These are phyloP conservation scores for Ganoderma multipileum DNA, from an alignment of 1,284 basidiomycete species.

Conservation along the genomic window DNA sequence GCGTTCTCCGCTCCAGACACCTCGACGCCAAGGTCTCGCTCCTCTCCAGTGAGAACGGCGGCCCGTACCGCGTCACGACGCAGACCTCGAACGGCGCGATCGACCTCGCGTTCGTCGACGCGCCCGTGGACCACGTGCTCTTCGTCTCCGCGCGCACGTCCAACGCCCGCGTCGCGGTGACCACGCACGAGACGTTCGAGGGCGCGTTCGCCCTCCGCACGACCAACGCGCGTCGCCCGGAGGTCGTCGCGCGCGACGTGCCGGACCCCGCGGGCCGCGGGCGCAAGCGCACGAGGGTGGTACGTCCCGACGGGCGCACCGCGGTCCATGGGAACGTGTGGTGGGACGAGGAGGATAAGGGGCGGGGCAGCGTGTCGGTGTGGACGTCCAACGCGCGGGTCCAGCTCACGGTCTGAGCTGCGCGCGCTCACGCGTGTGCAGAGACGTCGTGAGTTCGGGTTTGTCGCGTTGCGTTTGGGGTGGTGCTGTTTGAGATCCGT, in stretches of 20 bases:
- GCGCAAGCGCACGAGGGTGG: slow-evolving; percentile 1
- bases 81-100: slow-evolving; percentile 37
- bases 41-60: slow-evolving; percentile 36
- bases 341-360: slow-evolving; percentile 9
- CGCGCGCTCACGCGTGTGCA: background rate
- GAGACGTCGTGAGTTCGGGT: background rate
- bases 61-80: slow-evolving; percentile 40
- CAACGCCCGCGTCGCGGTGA: slow-evolving; percentile 40
- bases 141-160: slow-evolving; percentile 41
- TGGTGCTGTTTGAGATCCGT: background rate
- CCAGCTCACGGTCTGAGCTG: background rate
- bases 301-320: background rate
- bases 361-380: slow-evolving; percentile 3
- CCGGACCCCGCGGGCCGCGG: slow-evolving; percentile 7
- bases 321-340: slow-evolving; percentile 5
- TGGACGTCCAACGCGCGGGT: slow-evolving; percentile 14
- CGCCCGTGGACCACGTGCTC: slow-evolving; percentile 49
- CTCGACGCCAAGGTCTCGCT: background rate
- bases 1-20: background rate
- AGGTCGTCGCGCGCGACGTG: slow-evolving; percentile 23
- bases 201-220: slow-evolving; percentile 47
- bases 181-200: slow-evolving; percentile 50
- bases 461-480: background rate
- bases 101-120: slow-evolving; percentile 39
- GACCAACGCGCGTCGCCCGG: background rate